Evolutionary conservation across 2,329 filamentous ascomycete species (phyloP).

Genomic region (Hymenoscyphus fraxineus): DNA sequence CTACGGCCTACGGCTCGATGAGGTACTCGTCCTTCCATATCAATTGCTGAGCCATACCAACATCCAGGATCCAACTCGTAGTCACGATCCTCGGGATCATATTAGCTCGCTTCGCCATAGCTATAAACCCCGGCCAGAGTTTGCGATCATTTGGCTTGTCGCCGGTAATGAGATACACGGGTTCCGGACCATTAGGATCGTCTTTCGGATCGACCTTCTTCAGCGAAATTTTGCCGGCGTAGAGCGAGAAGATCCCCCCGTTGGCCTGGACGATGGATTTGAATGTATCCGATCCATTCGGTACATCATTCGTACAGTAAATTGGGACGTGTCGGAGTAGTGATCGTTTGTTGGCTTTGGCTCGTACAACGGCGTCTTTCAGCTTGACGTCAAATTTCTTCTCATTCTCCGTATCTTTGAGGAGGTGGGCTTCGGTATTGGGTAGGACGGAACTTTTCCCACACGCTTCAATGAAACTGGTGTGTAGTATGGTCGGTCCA

Average conservation of each 20-base stretch:
- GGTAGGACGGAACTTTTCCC: slow-evolving; percentile 66
- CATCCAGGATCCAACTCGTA: slow-evolving; percentile 85
- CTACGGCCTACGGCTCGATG: slow-evolving; percentile 4
- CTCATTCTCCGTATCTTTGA: slow-evolving; percentile 72
- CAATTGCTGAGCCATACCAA: slow-evolving; percentile 83
- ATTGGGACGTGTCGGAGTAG: slow-evolving; percentile 74
- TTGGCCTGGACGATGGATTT: slow-evolving; percentile 84
- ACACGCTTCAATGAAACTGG: slow-evolving; percentile 73
- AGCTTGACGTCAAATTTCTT: slow-evolving; percentile 67
- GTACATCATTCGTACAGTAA: slow-evolving; percentile 78
- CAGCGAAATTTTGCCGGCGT: slow-evolving; percentile 65
- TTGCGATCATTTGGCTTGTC: slow-evolving; percentile 62
- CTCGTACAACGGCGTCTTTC: slow-evolving; percentile 62
- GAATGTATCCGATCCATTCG: slow-evolving; percentile 80
- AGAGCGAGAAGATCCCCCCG: slow-evolving; percentile 76
- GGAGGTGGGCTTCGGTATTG: slow-evolving; percentile 59
- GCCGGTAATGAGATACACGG: slow-evolving; percentile 80
- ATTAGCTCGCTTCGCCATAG: slow-evolving; percentile 72
- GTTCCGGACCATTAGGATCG: slow-evolving; percentile 58
- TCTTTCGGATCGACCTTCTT: slow-evolving; percentile 60
- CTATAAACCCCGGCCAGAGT: slow-evolving; percentile 75
- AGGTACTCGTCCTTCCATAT: slow-evolving; percentile 63
- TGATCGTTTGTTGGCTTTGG: slow-evolving; percentile 70
- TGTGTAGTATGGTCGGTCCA: slow-evolving; percentile 72
- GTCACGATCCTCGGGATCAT: slow-evolving; percentile 78